Conservation (phyloP, 192 early-diverging fungal genomes). For the Coemansia guatemalensis region DNA sequence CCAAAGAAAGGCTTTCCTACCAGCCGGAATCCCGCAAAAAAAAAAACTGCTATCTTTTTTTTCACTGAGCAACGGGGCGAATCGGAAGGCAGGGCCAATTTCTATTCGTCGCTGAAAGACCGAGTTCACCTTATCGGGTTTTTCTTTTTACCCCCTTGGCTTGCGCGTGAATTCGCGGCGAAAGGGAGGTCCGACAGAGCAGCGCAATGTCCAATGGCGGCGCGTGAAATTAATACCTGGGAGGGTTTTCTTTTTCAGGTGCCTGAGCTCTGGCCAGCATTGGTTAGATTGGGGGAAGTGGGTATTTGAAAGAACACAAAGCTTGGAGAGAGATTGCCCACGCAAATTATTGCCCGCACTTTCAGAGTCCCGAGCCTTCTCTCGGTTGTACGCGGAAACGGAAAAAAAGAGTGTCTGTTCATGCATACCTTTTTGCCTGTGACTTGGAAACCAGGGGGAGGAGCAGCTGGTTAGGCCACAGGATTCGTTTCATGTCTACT, state of each 20-base stretch:
- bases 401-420: neutral
- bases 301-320: neutral
- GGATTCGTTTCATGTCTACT: neutral
- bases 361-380: neutral
- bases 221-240: neutral
- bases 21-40: too few relatives aligned
- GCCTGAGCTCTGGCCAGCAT: neutral
- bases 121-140: neutral
- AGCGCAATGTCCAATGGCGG: neutral
- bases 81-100: neutral
- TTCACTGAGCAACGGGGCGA: neutral
- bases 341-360: neutral
- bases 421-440: neutral
- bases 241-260: neutral
- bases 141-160: neutral
- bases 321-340: neutral
- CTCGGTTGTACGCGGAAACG: neutral
- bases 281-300: neutral
- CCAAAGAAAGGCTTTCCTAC: neutral
- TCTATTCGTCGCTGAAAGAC: neutral
- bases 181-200: neutral
- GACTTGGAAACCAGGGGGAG: slow-evolving; percentile 1
- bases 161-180: neutral
- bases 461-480: neutral
- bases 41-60: too few relatives aligned